Evolutionary conservation across 768 basidiomycete genomes (phyloP).

Genomic region (Calocybe gangraenosa): DNA sequence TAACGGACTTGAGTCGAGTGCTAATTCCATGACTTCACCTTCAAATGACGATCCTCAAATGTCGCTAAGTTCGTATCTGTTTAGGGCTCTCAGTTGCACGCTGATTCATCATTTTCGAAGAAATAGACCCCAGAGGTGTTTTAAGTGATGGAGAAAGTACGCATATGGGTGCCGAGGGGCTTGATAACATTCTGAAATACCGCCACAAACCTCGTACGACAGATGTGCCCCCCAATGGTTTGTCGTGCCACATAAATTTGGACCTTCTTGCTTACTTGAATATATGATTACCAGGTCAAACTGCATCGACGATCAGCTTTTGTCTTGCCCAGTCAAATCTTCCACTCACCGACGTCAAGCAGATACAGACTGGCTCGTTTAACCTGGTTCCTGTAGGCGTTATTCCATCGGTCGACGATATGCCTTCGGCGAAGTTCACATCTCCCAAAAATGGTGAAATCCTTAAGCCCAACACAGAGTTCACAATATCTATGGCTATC

Average conservation of each 20-base stretch:
- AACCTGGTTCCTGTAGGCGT: constrained; percentile 56
- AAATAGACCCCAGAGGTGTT: too few relatives aligned
- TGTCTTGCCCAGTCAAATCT: constrained; percentile 37
- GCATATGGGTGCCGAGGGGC: too few relatives aligned
- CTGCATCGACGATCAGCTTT: constrained; percentile 50
- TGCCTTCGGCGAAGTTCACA: constrained; percentile 47
- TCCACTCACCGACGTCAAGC: constrained; percentile 53
- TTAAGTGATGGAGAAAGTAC: too few relatives aligned
- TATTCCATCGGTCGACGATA: constrained; percentile 42
- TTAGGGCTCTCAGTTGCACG: too few relatives aligned
- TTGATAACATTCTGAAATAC: too few relatives aligned
- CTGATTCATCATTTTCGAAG: too few relatives aligned
- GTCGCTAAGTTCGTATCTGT: too few relatives aligned
- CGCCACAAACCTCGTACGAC: background rate
- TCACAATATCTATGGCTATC: constrained; percentile 49
- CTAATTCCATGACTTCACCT: too few relatives aligned
- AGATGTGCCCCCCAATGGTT: constrained; percentile 29
- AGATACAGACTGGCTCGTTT: constrained; percentile 49
- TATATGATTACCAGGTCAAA: constrained; percentile 34
- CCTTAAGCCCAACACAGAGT: constrained; percentile 40
- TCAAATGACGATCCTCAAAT: too few relatives aligned
- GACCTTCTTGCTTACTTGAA: background rate
- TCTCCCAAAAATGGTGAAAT: constrained; percentile 39
- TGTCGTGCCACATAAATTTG: background rate
- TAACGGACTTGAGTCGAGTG: too few relatives aligned